A percentile compares a stretch with the other conserved stretches of the same genome.
Conservation (phyloP, 208 protist genomes). For the Balamuthia mandrillaris region DNA sequence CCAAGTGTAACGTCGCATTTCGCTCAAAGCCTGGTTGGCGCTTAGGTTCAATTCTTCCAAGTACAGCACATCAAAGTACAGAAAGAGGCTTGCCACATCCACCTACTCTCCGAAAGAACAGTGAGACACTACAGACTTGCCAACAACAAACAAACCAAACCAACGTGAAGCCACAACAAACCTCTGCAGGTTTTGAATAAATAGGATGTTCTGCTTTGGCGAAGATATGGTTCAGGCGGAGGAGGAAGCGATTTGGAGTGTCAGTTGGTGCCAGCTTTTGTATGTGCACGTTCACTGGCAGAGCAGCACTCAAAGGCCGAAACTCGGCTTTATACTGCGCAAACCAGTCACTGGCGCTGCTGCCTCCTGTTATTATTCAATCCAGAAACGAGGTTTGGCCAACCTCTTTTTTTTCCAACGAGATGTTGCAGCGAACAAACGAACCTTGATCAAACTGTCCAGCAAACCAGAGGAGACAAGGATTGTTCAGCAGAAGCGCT, state of each 20-base stretch:
- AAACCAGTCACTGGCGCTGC: background rate
- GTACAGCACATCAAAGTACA: background rate
- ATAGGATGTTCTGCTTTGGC: background rate
- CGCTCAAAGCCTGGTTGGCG: slow-evolving; percentile 15
- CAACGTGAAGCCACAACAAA: background rate
- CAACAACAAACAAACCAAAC: background rate
- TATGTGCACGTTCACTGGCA: background rate
- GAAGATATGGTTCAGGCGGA: background rate
- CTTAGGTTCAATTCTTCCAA: background rate
- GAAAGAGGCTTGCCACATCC: background rate
- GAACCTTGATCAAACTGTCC: too few relatives aligned
- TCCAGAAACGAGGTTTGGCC: too few relatives aligned
- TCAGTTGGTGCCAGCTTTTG: too few relatives aligned
- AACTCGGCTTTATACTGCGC: background rate
- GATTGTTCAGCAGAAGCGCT: too few relatives aligned
- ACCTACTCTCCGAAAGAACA: background rate
- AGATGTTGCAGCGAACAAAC: too few relatives aligned
- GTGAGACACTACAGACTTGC: background rate
- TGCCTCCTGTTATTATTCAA: too few relatives aligned
- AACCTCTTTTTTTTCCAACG: too few relatives aligned
- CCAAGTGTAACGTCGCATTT: background rate
- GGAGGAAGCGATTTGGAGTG: background rate
- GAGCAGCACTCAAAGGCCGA: background rate
- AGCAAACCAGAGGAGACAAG: too few relatives aligned
- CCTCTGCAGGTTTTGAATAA: background rate